A percentile compares a stretch with the other conserved stretches of the same genome.
phyloP scores from a whole-genome alignment of 2,329 filamentous ascomycete genomes.

The Fusarium chaquense region DNA sequence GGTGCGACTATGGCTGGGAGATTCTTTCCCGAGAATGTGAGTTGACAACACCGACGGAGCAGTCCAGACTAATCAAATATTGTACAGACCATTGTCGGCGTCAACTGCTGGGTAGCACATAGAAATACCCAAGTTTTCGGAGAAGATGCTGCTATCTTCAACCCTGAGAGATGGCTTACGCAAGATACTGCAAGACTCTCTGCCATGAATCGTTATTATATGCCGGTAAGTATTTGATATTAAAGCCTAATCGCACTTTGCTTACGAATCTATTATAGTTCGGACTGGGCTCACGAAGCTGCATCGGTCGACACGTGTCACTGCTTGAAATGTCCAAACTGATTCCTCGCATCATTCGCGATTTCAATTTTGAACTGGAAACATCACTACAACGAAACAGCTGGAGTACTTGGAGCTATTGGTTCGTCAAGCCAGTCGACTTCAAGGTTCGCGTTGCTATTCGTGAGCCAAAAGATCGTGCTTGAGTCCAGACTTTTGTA shows the following conservation, averaged over 20 bases:
- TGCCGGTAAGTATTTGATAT: constrained; percentile 23
- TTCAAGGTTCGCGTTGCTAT: not conserved
- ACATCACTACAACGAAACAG: not conserved
- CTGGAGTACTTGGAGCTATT: constrained; percentile 32
- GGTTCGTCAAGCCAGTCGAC: constrained; percentile 38
- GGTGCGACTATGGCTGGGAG: constrained; percentile 28
- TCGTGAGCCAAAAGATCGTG: not conserved
- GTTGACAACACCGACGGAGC: not conserved
- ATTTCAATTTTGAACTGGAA: constrained; percentile 39
- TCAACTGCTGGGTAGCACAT: constrained; percentile 45
- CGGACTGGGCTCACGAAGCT: constrained; percentile 41
- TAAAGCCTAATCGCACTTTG: rapidly evolving
- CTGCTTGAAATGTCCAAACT: constrained; percentile 46
- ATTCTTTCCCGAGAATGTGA: constrained; percentile 39
- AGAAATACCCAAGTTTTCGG: constrained; percentile 35
- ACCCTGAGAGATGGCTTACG: constrained; percentile 36
- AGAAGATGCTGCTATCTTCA: constrained; percentile 30
- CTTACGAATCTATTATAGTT: constrained; percentile 29
- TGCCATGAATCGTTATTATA: constrained; percentile 41
- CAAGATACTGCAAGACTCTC: constrained; percentile 9
- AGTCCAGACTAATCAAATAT: not conserved
- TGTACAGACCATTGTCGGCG: constrained; percentile 34
- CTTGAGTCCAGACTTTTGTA: not conserved
- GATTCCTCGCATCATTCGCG: constrained; percentile 35
- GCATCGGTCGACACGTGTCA: constrained; percentile 42